Evolutionary conservation across 2,329 filamentous ascomycete genomes (phyloP).

Genomic region (Stromatinia cepivora): DNA sequence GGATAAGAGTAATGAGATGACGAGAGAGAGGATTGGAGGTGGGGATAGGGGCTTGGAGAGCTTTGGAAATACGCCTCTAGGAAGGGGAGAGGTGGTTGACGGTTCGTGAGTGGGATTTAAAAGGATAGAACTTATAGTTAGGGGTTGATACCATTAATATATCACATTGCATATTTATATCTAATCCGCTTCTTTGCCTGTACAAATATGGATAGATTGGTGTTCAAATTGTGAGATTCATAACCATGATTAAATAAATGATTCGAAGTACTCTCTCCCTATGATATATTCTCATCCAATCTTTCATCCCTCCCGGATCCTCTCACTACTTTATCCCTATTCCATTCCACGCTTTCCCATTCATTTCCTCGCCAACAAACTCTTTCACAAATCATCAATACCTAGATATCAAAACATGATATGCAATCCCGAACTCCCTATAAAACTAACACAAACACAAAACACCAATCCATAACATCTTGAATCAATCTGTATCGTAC

Average conservation of each 20-base stretch:
- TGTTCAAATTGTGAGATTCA: not conserved
- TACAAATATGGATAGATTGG: not conserved
- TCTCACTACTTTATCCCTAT: not conserved
- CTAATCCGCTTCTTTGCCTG: not conserved
- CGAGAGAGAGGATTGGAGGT: slow-evolving; percentile 20
- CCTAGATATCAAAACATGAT: too few species aligned
- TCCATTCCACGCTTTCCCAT: too few species aligned
- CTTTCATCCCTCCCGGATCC: too few species aligned
- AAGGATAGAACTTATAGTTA: not conserved
- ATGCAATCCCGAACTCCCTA: too few species aligned
- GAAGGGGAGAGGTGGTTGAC: slow-evolving; percentile 38
- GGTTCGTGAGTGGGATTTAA: not conserved
- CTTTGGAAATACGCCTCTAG: slow-evolving; percentile 44
- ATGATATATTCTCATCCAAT: not conserved
- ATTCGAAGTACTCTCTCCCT: not conserved
- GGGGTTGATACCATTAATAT: not conserved
- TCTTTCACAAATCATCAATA: too few species aligned
- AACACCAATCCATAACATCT: too few species aligned
- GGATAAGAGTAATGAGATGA: slow-evolving; percentile 23
- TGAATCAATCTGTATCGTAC: too few species aligned
- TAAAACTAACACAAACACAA: too few species aligned
- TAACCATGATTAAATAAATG: not conserved
- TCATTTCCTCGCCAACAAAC: too few species aligned
- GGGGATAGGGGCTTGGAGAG: slow-evolving; percentile 43
- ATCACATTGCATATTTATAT: not conserved